These are phyloP conservation scores for Discostella stelligera DNA, from an alignment of 352 stramenopile genomes.

Conservation along the genomic window DNA sequence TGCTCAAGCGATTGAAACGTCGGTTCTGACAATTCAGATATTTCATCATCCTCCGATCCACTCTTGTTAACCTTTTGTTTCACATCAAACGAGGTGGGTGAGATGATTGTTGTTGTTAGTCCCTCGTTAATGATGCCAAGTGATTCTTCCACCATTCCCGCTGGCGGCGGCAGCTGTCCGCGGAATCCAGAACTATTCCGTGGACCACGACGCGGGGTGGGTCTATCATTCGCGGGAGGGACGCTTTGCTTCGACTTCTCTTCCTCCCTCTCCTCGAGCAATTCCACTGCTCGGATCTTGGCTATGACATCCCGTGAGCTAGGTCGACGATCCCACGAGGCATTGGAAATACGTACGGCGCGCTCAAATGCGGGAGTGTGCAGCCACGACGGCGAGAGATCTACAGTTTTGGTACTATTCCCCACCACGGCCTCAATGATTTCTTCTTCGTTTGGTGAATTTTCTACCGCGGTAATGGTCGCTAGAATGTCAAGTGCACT, in stretches of 20 bases:
- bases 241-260: slow-evolving; percentile 7
- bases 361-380: slow-evolving; percentile 38
- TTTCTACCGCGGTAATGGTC: slow-evolving; percentile 45
- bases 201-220: not conserved
- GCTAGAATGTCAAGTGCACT: slow-evolving; percentile 38
- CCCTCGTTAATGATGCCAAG: slow-evolving; percentile 1
- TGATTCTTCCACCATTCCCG: not conserved
- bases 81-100: slow-evolving; percentile 4
- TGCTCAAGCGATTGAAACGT: slow-evolving; percentile 6
- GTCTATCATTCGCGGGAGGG: not conserved
- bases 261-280: slow-evolving; percentile 24
- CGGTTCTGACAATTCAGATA: slow-evolving; percentile 25
- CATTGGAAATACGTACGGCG: slow-evolving; percentile 41
- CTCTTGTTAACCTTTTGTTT: slow-evolving; percentile 4
- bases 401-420: slow-evolving; percentile 6
- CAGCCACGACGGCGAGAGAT: slow-evolving; percentile 19
- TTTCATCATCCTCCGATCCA: slow-evolving; percentile 21
- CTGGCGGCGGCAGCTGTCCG: not conserved
- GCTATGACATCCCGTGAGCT: slow-evolving; percentile 43
- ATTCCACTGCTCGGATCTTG: slow-evolving; percentile 40
- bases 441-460: slow-evolving; percentile 17
- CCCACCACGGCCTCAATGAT: slow-evolving; percentile 1
- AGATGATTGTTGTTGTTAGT: not conserved
- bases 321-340: slow-evolving; percentile 45
- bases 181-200: not conserved